phyloP scores from a whole-genome alignment of 2,329 filamentous ascomycete species.

The Leptographium galeiforme region DNA sequence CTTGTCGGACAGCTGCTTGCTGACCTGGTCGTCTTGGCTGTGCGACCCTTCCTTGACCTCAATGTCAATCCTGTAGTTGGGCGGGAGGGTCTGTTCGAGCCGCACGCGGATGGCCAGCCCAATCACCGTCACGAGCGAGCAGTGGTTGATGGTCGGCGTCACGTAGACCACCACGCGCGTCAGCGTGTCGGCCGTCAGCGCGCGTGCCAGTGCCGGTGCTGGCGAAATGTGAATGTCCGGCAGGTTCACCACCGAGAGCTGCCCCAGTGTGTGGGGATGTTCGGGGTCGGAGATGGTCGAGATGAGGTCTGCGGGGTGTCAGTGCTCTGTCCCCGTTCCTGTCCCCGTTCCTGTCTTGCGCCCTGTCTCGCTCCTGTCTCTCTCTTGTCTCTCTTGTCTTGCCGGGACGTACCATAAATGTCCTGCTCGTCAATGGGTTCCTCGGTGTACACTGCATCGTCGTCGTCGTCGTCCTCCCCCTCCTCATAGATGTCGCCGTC shows the following conservation, averaged over 20 bases:
- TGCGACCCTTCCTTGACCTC: conserved; percentile 95
- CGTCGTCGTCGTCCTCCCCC: conserved; percentile 25
- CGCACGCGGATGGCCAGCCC: conserved; percentile 85
- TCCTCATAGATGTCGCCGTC: conserved; percentile 12
- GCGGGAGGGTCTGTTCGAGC: conserved; percentile 78
- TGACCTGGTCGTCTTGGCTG: conserved; percentile 85
- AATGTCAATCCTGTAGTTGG: conserved; percentile 84
- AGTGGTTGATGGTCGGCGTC: conserved; percentile 94
- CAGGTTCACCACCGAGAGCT: conserved; percentile 90
- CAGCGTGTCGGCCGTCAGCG: conserved; percentile 34
- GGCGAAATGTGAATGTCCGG: conserved; percentile 74
- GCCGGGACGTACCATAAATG: conserved; percentile 59
- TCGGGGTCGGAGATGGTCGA: conserved; percentile 92
- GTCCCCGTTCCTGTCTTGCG: neutral
- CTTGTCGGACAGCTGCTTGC: conserved; percentile 94
- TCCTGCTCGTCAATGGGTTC: conserved; percentile 95
- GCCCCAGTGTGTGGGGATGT: conserved; percentile 85
- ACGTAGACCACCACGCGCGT: conserved; percentile 74
- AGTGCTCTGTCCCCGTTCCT: neutral
- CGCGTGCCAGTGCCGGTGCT: conserved; percentile 31
- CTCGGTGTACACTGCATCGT: conserved; percentile 46
- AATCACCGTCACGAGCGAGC: conserved; percentile 90
- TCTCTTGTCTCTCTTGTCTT: no score
- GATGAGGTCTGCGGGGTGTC: conserved; percentile 57
- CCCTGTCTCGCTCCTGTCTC: neutral